phyloP scores from a whole-genome alignment of 148 eudicot species.

The Vaccinium corymbosum region DNA sequence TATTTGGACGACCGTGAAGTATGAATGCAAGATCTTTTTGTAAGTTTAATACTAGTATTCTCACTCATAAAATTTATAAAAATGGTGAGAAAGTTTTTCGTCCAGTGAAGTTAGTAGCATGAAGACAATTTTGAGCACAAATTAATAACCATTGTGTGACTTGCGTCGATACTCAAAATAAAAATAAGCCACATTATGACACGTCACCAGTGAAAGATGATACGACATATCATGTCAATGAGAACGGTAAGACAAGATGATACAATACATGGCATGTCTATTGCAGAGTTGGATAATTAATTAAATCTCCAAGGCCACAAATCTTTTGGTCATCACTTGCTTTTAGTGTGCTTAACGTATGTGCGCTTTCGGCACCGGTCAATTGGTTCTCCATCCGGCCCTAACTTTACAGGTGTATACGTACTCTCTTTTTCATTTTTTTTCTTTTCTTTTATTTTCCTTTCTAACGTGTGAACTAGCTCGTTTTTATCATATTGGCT shows the following conservation, averaged over 20 bases:
- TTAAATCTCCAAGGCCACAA: not conserved
- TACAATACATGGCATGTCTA: not conserved
- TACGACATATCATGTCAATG: not conserved
- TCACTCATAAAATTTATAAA: not conserved
- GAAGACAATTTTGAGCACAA: not conserved
- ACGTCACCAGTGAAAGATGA: not conserved
- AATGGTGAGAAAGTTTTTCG: not conserved
- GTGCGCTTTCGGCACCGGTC: not conserved
- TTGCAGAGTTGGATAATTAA: not conserved
- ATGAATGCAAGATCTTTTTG: no score
- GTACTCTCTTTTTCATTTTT: no score
- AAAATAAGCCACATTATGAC: not conserved
- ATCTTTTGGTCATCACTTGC: not conserved
- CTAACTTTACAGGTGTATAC: not conserved
- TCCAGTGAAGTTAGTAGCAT: not conserved
- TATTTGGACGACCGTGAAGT: no score
- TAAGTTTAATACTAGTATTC: no score
- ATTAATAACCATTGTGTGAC: no score
- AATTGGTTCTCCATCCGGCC: not conserved
- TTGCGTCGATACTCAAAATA: no score
- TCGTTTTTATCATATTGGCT: not conserved
- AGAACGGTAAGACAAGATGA: not conserved
- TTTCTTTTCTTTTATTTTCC: not conserved
- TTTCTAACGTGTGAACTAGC: not conserved
- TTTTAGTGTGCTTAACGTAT: not conserved